Conservation (phyloP, 768 basidiomycete genomes). For the Exsudoporus frostii region DNA sequence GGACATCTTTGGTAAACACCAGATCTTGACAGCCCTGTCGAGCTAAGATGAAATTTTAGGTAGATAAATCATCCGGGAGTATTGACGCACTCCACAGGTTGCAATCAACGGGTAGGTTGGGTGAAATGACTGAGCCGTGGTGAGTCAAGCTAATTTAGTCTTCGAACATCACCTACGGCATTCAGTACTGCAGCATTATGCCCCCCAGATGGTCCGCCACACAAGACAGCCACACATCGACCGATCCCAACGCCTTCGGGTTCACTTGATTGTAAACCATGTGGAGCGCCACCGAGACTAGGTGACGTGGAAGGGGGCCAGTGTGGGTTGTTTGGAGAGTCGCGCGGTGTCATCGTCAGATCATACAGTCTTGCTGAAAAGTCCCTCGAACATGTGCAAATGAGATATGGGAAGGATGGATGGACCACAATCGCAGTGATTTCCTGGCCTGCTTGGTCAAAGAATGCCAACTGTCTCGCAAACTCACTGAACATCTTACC, state of each 20-base stretch:
- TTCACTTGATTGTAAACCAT: conserved; percentile 61
- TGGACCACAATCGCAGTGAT: conserved; percentile 72
- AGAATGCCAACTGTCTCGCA: neutral
- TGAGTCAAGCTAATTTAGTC: neutral
- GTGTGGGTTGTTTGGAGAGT: conserved; percentile 47
- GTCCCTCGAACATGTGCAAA: conserved; percentile 74
- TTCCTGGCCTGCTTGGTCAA: conserved; percentile 36
- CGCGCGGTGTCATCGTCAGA: conserved; percentile 37
- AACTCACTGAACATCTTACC: conserved; percentile 39
- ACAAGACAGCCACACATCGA: conserved; percentile 60
- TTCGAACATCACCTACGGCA: conserved; percentile 43
- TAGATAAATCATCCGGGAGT: neutral
- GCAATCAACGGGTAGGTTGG: conserved; percentile 60
- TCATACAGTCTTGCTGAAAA: conserved; percentile 70
- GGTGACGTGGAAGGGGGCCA: conserved; percentile 52
- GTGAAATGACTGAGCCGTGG: conserved; percentile 59
- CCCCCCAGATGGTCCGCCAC: conserved; percentile 71
- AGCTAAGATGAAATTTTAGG: conserved; percentile 40
- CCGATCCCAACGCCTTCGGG: conserved; percentile 56
- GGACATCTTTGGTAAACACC: conserved; percentile 49
- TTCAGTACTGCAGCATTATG: conserved; percentile 66
- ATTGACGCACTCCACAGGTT: conserved; percentile 65
- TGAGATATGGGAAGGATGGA: conserved; percentile 52
- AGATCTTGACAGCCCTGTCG: conserved; percentile 74
- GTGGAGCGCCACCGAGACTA: conserved; percentile 64